Evolutionary conservation across 768 basidiomycete species (phyloP), one percentile per base, ranked within the genome.

Genomic region (Tricholoma sp.): DNA sequence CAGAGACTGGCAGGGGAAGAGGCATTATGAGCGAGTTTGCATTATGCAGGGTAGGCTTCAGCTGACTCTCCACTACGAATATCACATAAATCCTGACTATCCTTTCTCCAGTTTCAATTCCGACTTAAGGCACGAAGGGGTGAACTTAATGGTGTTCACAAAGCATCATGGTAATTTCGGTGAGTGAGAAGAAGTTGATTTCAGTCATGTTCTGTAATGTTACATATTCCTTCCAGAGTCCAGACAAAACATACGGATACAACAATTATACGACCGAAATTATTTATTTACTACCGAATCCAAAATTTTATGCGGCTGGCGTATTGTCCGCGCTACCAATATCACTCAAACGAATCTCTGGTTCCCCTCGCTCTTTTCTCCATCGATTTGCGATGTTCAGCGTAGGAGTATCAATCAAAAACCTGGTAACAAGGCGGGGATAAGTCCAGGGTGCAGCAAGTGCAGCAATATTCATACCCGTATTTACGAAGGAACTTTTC

Each of bases 1-100:
- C 79, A 17, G 91, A 88, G 70, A 85, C 91, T 8, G 96, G 96
- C 0, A 79, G 85, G 57, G 94, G 92, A 6, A 80, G 93, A 58
- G 96, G 94, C 53, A 76, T 97, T 32, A 88, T 98, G 62, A 85
- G 87, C 66, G 88, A 95, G 71, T 96, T 97, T 71, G 92, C 83
- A 0, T 69, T 97, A 41, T 91, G 85, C 64, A 79, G 94, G 65
- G 94, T 94, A 60, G 55, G 70, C 59, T 28, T 13, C 8, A n/a
- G 44, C 9, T 15, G 70, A 73, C 3, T 34, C 53, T 32, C 44
- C 20, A 5, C 8, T 32, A 5, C 8, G 17, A 9, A 47, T 29
- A 24, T 15, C n/a, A 11, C 7, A 8, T n/a, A 7, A 24, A 6
- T 36, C 15, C 4, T 24, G 29, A 51, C n/a, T 37, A 57, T 31